Percentiles rank a stretch among this genome's conserved stretches.
Evolutionary conservation across 768 basidiomycete species (phyloP).

Genomic region (Pisolithus sp.): DNA sequence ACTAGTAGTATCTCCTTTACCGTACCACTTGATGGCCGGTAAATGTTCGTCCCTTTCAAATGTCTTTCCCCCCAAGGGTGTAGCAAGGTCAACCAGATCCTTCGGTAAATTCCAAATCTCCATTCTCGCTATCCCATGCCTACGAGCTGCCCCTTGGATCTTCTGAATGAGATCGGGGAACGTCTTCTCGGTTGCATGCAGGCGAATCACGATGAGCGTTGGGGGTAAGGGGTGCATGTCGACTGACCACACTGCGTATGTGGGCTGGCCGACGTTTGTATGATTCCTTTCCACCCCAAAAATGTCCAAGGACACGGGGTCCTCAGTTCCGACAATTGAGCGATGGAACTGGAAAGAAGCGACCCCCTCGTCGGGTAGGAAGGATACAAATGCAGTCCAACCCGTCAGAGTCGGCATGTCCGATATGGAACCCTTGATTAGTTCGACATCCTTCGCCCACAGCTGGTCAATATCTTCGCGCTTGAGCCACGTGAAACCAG

Average conservation of each 20-base stretch:
- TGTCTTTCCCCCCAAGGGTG: conserved; percentile 26
- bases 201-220: conserved; percentile 40
- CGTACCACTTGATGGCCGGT: conserved; percentile 47
- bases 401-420: conserved; percentile 2
- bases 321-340: conserved; percentile 14
- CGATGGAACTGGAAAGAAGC: conserved; percentile 39
- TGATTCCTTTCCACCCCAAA: conserved; percentile 16
- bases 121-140: conserved; percentile 30
- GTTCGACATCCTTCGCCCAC: conserved; percentile 35
- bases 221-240: conserved; percentile 27
- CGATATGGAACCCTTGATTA: conserved; percentile 30
- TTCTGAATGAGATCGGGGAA: conserved; percentile 32
- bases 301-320: conserved; percentile 9
- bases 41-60: conserved; percentile 34
- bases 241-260: conserved; percentile 41
- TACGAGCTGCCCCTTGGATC: conserved; percentile 30
- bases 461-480: conserved; percentile 30
- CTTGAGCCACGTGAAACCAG: conserved; percentile 26
- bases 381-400: conserved; percentile 25
- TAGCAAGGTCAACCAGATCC: conserved; percentile 24
- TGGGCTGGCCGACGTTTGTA: conserved; percentile 1
- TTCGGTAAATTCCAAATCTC: conserved; percentile 44
- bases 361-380: conserved; percentile 41
- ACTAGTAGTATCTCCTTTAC: conserved; percentile 24
- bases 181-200: conserved; percentile 25